Percentiles rank a stretch among this genome's conserved stretches.
These are phyloP conservation scores for Zygosaccharomyces gambellarensis DNA, from an alignment of 805 yeast genomes.

Conservation along the genomic window DNA sequence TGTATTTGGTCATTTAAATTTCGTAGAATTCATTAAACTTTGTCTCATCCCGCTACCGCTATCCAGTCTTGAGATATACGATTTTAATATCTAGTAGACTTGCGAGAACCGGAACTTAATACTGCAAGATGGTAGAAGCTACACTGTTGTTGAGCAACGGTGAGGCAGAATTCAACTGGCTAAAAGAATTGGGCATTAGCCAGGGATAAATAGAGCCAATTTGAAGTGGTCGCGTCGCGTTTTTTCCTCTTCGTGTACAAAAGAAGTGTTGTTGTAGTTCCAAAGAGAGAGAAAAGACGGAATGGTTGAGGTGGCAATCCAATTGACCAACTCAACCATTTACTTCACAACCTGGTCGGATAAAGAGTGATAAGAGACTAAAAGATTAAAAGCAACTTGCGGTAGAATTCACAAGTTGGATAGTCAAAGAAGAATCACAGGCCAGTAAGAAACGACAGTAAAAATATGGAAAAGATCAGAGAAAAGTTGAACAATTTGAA, in stretches of 20 bases:
- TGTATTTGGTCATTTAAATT: neutral
- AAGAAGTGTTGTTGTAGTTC: neutral
- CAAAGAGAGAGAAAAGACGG: slow-evolving; percentile 2
- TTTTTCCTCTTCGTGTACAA: slow-evolving; percentile 3
- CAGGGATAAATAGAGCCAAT: neutral
- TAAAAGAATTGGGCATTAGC: neutral
- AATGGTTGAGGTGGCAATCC: slow-evolving; percentile 1
- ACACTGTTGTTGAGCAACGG: neutral
- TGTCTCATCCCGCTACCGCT: neutral
- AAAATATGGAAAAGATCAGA: slow-evolving; percentile 54
- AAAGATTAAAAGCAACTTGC: too few species aligned
- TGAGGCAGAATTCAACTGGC: neutral
- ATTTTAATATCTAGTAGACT: neutral
- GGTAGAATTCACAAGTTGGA: too few species aligned
- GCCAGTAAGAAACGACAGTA: neutral
- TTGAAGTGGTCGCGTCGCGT: slow-evolving; percentile 4
- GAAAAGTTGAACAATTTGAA: slow-evolving; percentile 82
- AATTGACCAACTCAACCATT: neutral
- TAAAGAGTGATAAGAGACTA: too few species aligned
- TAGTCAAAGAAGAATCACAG: neutral
- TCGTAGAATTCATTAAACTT: neutral
- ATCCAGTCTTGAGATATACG: neutral
- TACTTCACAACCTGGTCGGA: neutral
- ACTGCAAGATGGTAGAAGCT: neutral
- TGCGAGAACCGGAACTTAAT: neutral